These are phyloP conservation scores for Panicum miliaceum DNA, from an alignment of 176 grass and related monocot species.

Conservation along the genomic window DNA sequence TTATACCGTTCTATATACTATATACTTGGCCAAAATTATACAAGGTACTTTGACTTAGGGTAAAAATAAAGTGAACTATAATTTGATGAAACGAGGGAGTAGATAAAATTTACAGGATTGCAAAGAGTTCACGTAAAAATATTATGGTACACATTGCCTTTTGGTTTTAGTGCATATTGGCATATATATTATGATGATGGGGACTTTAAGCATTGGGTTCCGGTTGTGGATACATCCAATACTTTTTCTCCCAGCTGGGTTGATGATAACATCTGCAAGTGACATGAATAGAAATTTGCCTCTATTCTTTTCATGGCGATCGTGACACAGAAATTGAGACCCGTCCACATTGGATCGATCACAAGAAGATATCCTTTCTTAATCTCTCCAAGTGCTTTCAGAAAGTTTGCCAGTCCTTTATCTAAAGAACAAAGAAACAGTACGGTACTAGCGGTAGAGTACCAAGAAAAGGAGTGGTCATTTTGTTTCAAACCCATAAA, in stretches of 20 bases:
- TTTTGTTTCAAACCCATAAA: background rate
- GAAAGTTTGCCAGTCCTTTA: conserved; percentile 15
- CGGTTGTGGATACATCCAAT: background rate
- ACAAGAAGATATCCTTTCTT: conserved; percentile 39
- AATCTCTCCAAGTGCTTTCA: conserved; percentile 13
- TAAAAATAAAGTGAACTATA: too few species aligned
- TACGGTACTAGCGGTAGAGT: background rate
- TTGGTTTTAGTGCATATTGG: conserved; percentile 1
- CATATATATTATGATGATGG: conserved; percentile 29
- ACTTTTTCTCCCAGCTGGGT: background rate
- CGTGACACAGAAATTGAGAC: conserved; percentile 43
- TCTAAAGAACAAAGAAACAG: background rate
- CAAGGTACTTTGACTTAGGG: too few species aligned
- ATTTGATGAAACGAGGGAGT: too few species aligned
- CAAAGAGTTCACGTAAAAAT: background rate
- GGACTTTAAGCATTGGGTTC: conserved; percentile 47
- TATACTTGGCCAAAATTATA: too few species aligned
- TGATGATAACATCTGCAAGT: conserved; percentile 43
- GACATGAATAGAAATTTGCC: conserved; percentile 30
- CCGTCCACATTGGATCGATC: conserved; percentile 54
- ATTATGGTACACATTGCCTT: background rate
- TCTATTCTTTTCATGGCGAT: conserved; percentile 57
- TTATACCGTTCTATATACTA: too few species aligned
- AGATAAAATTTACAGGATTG: background rate
- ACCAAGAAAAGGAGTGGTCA: background rate